Percentiles rank a stretch among this genome's conserved stretches.
Conservation (phyloP, 129 eudicot species). For the Flaveria sonorensis region DNA sequence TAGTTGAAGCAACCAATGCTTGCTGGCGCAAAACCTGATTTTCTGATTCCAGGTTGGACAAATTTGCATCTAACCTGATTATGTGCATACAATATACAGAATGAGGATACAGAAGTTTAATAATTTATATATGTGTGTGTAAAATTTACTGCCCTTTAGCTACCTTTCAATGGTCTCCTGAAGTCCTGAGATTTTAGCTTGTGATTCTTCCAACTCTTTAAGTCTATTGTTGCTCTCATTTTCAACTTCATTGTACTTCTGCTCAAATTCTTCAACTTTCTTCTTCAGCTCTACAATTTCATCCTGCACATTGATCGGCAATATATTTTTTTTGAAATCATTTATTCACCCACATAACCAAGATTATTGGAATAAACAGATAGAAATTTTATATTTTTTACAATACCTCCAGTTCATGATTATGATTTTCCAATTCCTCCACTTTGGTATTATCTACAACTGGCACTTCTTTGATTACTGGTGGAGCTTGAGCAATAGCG, state of each 20-base stretch:
- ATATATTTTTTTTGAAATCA: conserved; percentile 11
- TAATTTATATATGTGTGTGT: neutral
- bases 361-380: neutral
- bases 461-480: conserved; percentile 87
- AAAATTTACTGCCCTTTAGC: neutral
- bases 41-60: conserved; percentile 93
- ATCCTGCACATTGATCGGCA: conserved; percentile 48
- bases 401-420: conserved; percentile 74
- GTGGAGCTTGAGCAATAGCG: conserved; percentile 96
- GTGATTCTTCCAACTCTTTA: conserved; percentile 73
- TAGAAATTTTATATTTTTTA: conserved; percentile 15
- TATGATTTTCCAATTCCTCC: conserved; percentile 65
- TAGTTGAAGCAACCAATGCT: conserved; percentile 76
- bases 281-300: conserved; percentile 65
- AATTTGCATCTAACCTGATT: conserved; percentile 75
- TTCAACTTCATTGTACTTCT: conserved; percentile 50
- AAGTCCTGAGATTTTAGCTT: conserved; percentile 56
- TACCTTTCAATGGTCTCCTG: conserved; percentile 86
- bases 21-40: conserved; percentile 96
- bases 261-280: conserved; percentile 70
- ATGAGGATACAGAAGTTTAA: conserved; percentile 21
- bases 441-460: conserved; percentile 67
- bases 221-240: conserved; percentile 60
- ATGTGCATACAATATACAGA: conserved; percentile 22
- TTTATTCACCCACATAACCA: neutral